phyloP scores from a whole-genome alignment of 2,329 filamentous ascomycete genomes.

The Huntiella omanensis region DNA sequence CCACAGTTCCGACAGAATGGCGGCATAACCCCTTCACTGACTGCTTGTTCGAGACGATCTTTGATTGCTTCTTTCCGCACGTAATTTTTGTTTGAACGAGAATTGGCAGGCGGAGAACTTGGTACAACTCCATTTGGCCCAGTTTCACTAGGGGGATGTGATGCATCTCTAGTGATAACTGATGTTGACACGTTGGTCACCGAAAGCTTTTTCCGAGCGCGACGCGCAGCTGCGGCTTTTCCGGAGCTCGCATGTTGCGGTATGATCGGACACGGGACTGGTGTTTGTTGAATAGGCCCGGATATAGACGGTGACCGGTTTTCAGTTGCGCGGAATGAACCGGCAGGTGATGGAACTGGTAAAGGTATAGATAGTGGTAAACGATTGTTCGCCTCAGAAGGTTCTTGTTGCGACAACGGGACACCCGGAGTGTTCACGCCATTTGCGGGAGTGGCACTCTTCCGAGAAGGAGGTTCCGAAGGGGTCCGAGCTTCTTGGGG shows the following conservation, averaged over 20 bases:
- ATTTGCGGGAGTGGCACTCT: no score
- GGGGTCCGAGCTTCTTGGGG: no score
- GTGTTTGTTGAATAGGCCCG: not conserved
- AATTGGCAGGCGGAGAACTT: conserved; percentile 18
- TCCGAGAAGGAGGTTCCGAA: no score
- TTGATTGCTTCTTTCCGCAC: conserved; percentile 44
- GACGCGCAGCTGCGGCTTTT: not conserved
- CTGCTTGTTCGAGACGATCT: conserved; percentile 39
- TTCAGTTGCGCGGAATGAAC: not conserved
- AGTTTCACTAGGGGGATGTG: conserved; percentile 26
- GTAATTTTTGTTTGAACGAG: conserved; percentile 41
- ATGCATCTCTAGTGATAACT: conserved; percentile 21
- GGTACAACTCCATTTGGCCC: conserved; percentile 15
- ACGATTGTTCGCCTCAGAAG: no score
- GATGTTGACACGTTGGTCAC: not conserved
- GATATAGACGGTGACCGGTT: not conserved
- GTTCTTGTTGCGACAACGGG: no score
- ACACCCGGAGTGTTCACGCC: no score
- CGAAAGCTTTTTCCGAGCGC: not conserved
- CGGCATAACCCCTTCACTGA: conserved; percentile 68
- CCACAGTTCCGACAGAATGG: conserved; percentile 86
- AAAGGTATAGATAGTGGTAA: no score
- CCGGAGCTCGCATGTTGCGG: no score
- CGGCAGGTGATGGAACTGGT: no score
- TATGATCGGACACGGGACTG: not conserved